Evolutionary conservation across 106 monocot species (phyloP).

Genomic region (Dioscorea dumetorum): DNA sequence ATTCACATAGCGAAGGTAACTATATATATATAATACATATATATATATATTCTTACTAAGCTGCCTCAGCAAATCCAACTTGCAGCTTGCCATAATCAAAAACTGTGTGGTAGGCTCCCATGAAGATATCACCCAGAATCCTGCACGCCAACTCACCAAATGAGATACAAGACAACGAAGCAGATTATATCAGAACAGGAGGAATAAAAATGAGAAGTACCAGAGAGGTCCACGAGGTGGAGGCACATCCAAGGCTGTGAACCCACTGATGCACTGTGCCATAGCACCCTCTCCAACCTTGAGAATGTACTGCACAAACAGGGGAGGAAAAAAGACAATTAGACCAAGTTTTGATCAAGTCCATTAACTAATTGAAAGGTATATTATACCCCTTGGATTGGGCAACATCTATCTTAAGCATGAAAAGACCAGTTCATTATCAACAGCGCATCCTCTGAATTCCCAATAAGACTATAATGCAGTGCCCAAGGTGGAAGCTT

Average conservation of each 20-base stretch:
- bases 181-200: background rate
- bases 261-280: constrained; percentile 41
- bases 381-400: background rate
- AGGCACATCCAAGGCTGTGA: constrained; percentile 38
- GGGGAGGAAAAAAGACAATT: background rate
- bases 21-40: background rate
- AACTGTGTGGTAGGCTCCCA: constrained; percentile 31
- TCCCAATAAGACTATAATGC: background rate
- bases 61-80: constrained; percentile 29
- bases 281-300: constrained; percentile 21
- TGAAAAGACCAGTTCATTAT: background rate
- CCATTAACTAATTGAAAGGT: background rate
- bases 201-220: constrained; percentile 8
- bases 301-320: constrained; percentile 29
- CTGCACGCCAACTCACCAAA: background rate
- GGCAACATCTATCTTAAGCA: background rate
- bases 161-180: background rate
- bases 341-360: background rate
- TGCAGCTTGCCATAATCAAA: constrained; percentile 21
- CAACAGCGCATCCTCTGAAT: background rate
- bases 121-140: constrained; percentile 31
- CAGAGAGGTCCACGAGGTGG: constrained; percentile 35
- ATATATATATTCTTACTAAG: constrained; percentile 1
- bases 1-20: too few species aligned
- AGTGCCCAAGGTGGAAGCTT: background rate